Evolutionary conservation across 495 filamentous ascomycete genomes (phyloP).

Genomic region (Xylaria curta): DNA sequence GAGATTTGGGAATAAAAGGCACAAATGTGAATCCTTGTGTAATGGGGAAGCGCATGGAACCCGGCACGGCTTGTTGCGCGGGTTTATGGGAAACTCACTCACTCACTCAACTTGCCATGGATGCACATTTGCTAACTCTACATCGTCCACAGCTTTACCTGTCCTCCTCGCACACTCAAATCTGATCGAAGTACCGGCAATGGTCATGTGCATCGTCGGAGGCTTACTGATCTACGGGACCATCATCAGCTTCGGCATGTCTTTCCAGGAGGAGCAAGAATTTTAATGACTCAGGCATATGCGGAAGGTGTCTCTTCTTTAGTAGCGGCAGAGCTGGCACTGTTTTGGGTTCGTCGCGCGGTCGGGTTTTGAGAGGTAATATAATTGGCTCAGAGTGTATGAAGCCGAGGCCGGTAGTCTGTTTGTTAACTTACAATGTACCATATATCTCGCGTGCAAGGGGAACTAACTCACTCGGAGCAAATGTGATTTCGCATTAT

Average conservation of each 20-base stretch:
- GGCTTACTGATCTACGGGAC: constrained; percentile 96
- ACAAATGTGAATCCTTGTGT: neutral
- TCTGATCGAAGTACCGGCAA: constrained; percentile 80
- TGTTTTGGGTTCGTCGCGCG: neutral
- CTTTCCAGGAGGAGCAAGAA: constrained; percentile 96
- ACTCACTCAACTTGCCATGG: neutral
- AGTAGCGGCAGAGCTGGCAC: neutral
- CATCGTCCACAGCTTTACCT: constrained; percentile 75
- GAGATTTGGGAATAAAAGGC: neutral
- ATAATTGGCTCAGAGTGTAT: constrained; percentile 7
- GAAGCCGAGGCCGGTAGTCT: constrained; percentile 18
- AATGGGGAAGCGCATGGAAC: neutral
- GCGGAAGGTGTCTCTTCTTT: neutral
- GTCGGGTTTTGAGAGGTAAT: constrained; percentile 1
- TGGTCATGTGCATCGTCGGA: constrained; percentile 93
- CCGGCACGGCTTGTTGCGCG: neutral
- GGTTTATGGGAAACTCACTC: neutral
- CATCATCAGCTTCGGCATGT: constrained; percentile 96
- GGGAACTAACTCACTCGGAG: neutral
- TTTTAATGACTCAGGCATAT: constrained; percentile 51
- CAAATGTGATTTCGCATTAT: constrained; percentile 5
- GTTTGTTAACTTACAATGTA: constrained; percentile 21
- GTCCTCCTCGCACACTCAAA: constrained; percentile 83
- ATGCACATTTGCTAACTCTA: constrained; percentile 34
- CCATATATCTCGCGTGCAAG: constrained; percentile 8